Evolutionary conservation across 495 filamentous ascomycete species (phyloP).

Genomic region (Talaromyces nanjingensis): DNA sequence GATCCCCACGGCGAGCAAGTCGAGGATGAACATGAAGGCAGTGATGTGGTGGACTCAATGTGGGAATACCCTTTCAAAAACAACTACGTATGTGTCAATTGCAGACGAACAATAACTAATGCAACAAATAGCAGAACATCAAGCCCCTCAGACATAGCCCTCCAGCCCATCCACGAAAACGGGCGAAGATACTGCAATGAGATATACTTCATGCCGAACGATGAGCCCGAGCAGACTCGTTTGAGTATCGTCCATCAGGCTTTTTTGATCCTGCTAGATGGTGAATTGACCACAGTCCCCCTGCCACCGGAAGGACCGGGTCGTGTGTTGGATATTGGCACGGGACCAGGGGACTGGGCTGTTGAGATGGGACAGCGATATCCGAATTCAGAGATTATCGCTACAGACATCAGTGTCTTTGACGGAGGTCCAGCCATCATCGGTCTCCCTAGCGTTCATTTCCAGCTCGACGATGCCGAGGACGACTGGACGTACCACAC

Average conservation of each 20-base stretch:
- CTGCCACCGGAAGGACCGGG: conserved; percentile 36
- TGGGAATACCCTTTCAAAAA: background rate
- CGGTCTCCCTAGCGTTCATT: conserved; percentile 59
- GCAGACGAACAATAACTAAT: conserved; percentile 13
- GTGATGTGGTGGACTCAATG: conserved; percentile 5
- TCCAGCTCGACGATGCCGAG: conserved; percentile 64
- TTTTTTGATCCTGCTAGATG: conserved; percentile 53
- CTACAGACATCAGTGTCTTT: conserved; percentile 56
- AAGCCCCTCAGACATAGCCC: conserved; percentile 44
- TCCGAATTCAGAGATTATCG: conserved; percentile 57
- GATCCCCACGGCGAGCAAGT: background rate
- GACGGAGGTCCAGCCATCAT: conserved; percentile 36
- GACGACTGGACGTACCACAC: conserved; percentile 48
- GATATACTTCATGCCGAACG: conserved; percentile 70
- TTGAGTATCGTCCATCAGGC: conserved; percentile 61
- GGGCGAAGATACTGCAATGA: conserved; percentile 60
- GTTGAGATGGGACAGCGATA: conserved; percentile 60
- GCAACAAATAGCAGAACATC: conserved; percentile 42
- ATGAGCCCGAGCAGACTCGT: conserved; percentile 66
- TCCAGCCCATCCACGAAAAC: conserved; percentile 54
- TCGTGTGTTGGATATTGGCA: conserved; percentile 65
- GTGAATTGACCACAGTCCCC: conserved; percentile 51
- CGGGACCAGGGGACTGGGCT: conserved; percentile 68
- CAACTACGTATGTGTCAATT: background rate
- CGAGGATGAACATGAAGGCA: background rate